Percentiles rank a stretch among this genome's conserved stretches.
phyloP scores from a whole-genome alignment of 768 basidiomycete species.

The Collybia mongolica region DNA sequence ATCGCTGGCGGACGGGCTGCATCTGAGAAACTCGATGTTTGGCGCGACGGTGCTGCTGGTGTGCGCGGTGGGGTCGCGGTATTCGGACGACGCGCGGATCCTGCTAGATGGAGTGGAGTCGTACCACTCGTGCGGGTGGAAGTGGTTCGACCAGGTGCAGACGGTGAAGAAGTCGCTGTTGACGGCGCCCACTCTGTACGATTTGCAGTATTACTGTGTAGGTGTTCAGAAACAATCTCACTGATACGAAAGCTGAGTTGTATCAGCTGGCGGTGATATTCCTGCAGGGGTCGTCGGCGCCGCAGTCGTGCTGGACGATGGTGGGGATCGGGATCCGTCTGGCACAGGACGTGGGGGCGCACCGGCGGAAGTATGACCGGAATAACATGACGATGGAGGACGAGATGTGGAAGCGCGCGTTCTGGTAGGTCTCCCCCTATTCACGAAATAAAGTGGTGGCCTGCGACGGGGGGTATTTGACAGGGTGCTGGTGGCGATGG shows the following conservation, averaged over 20 bases:
- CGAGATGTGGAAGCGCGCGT: constrained; percentile 74
- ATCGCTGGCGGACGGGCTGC: constrained; percentile 44
- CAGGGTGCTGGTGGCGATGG: constrained; percentile 57
- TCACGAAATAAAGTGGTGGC: no score
- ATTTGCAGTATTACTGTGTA: constrained; percentile 68
- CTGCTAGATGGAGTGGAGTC: constrained; percentile 34
- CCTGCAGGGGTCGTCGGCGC: constrained; percentile 56
- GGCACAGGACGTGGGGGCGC: constrained; percentile 79
- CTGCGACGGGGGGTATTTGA: no score
- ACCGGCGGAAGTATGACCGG: constrained; percentile 40
- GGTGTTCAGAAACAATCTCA: constrained; percentile 26
- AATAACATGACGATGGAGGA: constrained; percentile 48
- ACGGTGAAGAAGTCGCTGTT: constrained; percentile 63
- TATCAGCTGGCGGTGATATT: constrained; percentile 55
- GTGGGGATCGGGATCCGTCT: constrained; percentile 72
- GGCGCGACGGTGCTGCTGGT: constrained; percentile 62
- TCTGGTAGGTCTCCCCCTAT: constrained; percentile 43
- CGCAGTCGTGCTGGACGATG: constrained; percentile 68
- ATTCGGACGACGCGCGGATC: constrained; percentile 57
- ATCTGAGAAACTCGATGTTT: constrained; percentile 52
- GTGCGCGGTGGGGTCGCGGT: constrained; percentile 67
- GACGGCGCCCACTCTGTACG: constrained; percentile 63
- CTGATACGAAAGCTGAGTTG: no score
- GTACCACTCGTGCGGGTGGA: constrained; percentile 57
- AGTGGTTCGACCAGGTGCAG: constrained; percentile 69